A percentile compares a stretch with the other conserved stretches of the same genome.
phyloP scores from a whole-genome alignment of 2,329 filamentous ascomycete species.

The Apiospora phragmitis region DNA sequence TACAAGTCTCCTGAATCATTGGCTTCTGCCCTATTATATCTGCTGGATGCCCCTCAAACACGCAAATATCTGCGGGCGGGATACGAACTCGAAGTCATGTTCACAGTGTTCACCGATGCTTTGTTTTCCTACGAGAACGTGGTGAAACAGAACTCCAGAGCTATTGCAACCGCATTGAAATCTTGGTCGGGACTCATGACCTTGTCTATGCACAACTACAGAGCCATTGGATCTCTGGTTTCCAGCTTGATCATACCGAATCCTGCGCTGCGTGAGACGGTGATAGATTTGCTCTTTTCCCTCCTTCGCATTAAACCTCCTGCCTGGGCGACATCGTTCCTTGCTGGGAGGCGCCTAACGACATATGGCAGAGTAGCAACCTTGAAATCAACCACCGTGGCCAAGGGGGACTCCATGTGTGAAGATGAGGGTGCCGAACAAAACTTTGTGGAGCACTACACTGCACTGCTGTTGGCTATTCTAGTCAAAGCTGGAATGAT shows the following conservation, averaged over 20 bases:
- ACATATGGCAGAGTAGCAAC: conserved; percentile 95
- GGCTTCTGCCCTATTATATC: conserved; percentile 82
- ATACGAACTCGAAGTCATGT: conserved; percentile 84
- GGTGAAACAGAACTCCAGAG: conserved; percentile 84
- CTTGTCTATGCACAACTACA: conserved; percentile 83
- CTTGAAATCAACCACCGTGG: conserved; percentile 61
- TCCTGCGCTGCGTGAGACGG: conserved; percentile 65
- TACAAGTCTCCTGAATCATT: conserved; percentile 93
- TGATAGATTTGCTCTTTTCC: conserved; percentile 83
- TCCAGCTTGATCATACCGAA: conserved; percentile 62
- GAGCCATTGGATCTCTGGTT: conserved; percentile 78
- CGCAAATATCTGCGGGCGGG: conserved; percentile 83
- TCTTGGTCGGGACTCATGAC: conserved; percentile 93
- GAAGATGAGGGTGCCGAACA: conserved; percentile 72
- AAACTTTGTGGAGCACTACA: conserved; percentile 93
- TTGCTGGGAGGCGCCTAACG: conserved; percentile 87
- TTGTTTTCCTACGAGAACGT: conserved; percentile 58
- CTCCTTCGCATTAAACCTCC: conserved; percentile 86
- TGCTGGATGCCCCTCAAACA: conserved; percentile 80
- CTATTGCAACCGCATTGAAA: conserved; percentile 87
- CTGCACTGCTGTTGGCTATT: conserved; percentile 80
- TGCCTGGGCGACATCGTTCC: conserved; percentile 92
- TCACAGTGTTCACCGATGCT: conserved; percentile 91
- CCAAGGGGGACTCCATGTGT: conserved; percentile 50
- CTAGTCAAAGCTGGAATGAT: conserved; percentile 81